phyloP scores from a whole-genome alignment of 2,329 filamentous ascomycete genomes.

The Xylaria sp. region DNA sequence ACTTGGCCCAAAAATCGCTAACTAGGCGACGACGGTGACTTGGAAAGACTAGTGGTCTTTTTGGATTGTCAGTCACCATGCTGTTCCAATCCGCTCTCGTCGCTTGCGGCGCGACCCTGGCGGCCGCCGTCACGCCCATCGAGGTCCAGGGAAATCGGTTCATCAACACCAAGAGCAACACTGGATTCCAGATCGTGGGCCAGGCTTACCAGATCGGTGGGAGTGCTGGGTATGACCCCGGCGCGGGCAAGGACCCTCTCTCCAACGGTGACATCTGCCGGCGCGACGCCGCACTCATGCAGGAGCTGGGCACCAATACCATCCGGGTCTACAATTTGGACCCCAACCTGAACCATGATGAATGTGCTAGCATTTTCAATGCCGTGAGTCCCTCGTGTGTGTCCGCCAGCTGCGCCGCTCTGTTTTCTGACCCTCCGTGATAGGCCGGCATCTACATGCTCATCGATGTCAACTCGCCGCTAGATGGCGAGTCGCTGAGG shows the following conservation, averaged over 20 bases:
- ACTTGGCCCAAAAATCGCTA: not conserved
- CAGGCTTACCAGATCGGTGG: conserved; percentile 72
- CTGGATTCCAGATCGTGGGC: conserved; percentile 67
- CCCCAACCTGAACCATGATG: conserved; percentile 67
- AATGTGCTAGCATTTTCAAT: conserved; percentile 70
- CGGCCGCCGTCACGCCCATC: conserved; percentile 60
- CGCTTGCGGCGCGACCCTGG: conserved; percentile 56
- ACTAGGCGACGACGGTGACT: not conserved
- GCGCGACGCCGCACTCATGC: conserved; percentile 68
- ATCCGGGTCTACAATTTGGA: conserved; percentile 72
- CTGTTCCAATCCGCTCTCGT: conserved; percentile 50
- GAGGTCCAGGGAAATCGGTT: conserved; percentile 61
- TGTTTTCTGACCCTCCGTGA: conserved; percentile 5
- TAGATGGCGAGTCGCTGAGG: conserved; percentile 60
- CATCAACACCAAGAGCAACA: conserved; percentile 59
- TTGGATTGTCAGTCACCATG: conserved; percentile 21
- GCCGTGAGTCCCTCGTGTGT: conserved; percentile 41
- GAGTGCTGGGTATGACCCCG: conserved; percentile 62
- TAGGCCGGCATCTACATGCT: conserved; percentile 68
- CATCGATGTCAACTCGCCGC: conserved; percentile 69
- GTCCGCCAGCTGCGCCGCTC: not conserved
- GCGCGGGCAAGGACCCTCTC: conserved; percentile 58
- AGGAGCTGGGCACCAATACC: conserved; percentile 66
- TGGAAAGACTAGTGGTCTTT: not conserved
- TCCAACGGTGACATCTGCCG: conserved; percentile 61